Evolutionary conservation across 495 filamentous ascomycete species (phyloP).

Genomic region (Daldinia grandis): DNA sequence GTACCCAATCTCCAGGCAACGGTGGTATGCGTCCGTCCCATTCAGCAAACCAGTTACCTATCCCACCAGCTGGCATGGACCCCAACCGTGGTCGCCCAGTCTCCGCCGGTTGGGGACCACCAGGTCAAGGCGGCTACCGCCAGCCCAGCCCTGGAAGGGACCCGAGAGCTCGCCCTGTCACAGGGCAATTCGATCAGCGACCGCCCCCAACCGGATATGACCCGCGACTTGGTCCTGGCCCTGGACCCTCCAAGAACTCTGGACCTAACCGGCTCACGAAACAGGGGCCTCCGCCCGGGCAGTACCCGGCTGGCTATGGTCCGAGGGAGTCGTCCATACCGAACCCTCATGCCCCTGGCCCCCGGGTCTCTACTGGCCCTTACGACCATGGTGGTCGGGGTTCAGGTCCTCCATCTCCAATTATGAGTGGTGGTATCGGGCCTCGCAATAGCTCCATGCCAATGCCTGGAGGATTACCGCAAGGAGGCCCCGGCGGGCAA

Average conservation of each 20-base stretch:
- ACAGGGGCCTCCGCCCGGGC: slow-evolving; percentile 44
- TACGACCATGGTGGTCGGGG: slow-evolving; percentile 27
- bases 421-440: slow-evolving; percentile 42
- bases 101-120: slow-evolving; percentile 55
- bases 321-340: slow-evolving; percentile 42
- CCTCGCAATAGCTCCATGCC: slow-evolving; percentile 47
- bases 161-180: slow-evolving; percentile 37
- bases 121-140: slow-evolving; percentile 52
- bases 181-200: slow-evolving; percentile 40
- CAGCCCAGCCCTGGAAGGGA: slow-evolving; percentile 49
- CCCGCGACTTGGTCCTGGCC: slow-evolving; percentile 32
- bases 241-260: slow-evolving; percentile 28
- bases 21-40: slow-evolving; percentile 35
- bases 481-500: slow-evolving; percentile 32
- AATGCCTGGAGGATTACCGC: slow-evolving; percentile 35
- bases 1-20: slow-evolving; percentile 43
- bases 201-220: slow-evolving; percentile 32
- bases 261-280: slow-evolving; percentile 50
- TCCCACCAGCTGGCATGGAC: slow-evolving; percentile 45
- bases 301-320: slow-evolving; percentile 39
- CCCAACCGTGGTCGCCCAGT: slow-evolving; percentile 43
- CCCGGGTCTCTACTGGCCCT: slow-evolving; percentile 35
- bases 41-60: slow-evolving; percentile 40
- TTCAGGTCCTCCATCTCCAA: slow-evolving; percentile 25
- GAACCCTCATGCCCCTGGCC: slow-evolving; percentile 32